Conservation (phyloP, 371 early-diverging fungal species). For the Choanephora cucurbitarum region DNA sequence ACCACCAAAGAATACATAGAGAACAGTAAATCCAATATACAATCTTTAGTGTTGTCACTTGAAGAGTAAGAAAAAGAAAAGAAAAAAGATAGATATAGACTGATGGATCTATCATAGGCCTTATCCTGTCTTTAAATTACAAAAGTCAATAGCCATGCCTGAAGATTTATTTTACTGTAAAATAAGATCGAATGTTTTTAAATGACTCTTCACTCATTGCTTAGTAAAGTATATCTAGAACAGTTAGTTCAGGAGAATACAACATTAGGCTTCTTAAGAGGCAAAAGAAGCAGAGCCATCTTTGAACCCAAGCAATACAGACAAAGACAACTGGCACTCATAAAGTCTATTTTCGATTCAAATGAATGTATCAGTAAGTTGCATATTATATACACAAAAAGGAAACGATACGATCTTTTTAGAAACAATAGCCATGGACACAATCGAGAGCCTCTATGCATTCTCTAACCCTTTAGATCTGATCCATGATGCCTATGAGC, state of each 20-base stretch:
- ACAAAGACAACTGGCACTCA: constrained; percentile 17
- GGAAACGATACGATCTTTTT: too few relatives aligned
- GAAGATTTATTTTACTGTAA: constrained; percentile 32
- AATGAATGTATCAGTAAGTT: constrained; percentile 27
- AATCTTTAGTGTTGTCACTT: neutral
- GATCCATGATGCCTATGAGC: constrained; percentile 11
- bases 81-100: neutral
- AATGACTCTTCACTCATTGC: neutral
- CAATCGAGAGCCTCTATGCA: constrained; percentile 18
- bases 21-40: neutral
- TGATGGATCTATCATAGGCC: constrained; percentile 7
- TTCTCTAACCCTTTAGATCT: constrained; percentile 19
- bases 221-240: constrained; percentile 20
- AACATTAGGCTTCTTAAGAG: constrained; percentile 15
- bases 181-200: too few relatives aligned
- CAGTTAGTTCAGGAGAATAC: constrained; percentile 13
- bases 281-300: constrained; percentile 22
- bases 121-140: constrained; percentile 17
- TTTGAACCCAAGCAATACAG: constrained; percentile 24
- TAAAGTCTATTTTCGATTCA: constrained; percentile 25
- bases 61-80: constrained; percentile 17
- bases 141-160: constrained; percentile 18
- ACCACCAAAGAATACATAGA: constrained; percentile 8
- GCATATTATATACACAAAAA: neutral
- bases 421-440: constrained; percentile 10